These are phyloP conservation scores for Cetradonia linearis DNA, from an alignment of 495 filamentous ascomycete species.

Conservation along the genomic window DNA sequence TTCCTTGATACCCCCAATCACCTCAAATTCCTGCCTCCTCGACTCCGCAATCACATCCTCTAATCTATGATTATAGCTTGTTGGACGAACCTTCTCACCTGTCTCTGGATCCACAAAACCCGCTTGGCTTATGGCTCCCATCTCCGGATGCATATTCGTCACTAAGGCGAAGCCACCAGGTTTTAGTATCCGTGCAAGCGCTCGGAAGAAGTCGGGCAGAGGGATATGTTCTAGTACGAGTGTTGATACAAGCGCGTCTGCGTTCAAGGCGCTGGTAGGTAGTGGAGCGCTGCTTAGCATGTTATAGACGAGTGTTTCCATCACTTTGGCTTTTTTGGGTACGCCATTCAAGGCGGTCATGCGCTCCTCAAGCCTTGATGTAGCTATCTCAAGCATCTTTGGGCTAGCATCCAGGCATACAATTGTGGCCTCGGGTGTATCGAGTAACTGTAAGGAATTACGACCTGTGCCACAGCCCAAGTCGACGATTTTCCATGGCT, in stretches of 20 bases:
- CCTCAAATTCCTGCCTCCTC: slow-evolving; percentile 40
- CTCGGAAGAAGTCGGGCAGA: slow-evolving; percentile 45
- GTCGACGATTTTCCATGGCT: slow-evolving; percentile 40
- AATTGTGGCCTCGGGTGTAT: slow-evolving; percentile 29
- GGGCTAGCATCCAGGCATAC: slow-evolving; percentile 42
- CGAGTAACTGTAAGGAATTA: slow-evolving; percentile 50
- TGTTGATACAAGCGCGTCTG: slow-evolving; percentile 48
- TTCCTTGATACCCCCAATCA: slow-evolving; percentile 35
- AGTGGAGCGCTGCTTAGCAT: slow-evolving; percentile 24
- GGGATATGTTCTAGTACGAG: slow-evolving; percentile 63
- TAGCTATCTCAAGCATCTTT: slow-evolving; percentile 48
- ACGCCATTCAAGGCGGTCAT: not conserved
- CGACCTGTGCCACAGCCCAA: slow-evolving; percentile 64
- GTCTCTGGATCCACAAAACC: slow-evolving; percentile 52
- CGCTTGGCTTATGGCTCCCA: slow-evolving; percentile 54
- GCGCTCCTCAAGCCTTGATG: slow-evolving; percentile 21
- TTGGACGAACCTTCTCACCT: slow-evolving; percentile 51
- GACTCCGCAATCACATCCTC: slow-evolving; percentile 48
- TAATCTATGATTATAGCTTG: slow-evolving; percentile 49
- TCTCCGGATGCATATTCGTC: slow-evolving; percentile 67
- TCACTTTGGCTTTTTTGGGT: slow-evolving; percentile 18
- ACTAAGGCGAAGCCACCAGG: slow-evolving; percentile 47
- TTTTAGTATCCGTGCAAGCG: slow-evolving; percentile 37
- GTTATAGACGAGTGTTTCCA: slow-evolving; percentile 28
- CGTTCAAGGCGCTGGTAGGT: slow-evolving; percentile 23